phyloP scores from a whole-genome alignment of 805 yeast species.

The Metschnikowia arizonensis region DNA sequence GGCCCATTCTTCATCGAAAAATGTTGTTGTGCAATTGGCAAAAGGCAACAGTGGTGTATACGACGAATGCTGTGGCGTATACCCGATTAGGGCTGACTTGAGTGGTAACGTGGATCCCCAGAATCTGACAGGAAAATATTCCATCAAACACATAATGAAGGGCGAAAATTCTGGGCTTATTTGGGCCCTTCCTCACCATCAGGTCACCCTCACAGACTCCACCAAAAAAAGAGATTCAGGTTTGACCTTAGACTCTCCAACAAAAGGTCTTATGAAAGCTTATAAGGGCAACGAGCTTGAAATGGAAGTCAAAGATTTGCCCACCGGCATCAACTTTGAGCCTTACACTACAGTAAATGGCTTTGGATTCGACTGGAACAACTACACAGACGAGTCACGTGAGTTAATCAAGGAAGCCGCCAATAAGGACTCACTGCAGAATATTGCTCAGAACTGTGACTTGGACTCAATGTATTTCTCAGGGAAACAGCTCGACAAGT shows the following conservation, averaged over 20 bases:
- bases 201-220: slow-evolving; percentile 31
- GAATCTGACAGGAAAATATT: slow-evolving; percentile 24
- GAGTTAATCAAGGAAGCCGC: slow-evolving; percentile 42
- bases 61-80: slow-evolving; percentile 63
- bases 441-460: slow-evolving; percentile 54
- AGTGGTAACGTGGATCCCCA: slow-evolving; percentile 31
- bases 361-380: slow-evolving; percentile 6
- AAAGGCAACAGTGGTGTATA: slow-evolving; percentile 44
- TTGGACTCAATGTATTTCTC: slow-evolving; percentile 85
- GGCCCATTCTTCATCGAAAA: slow-evolving; percentile 19
- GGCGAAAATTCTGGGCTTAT: slow-evolving; percentile 34
- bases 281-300: slow-evolving; percentile 37
- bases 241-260: slow-evolving; percentile 43
- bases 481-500: slow-evolving; percentile 85
- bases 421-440: slow-evolving; percentile 48
- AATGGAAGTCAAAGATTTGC: slow-evolving; percentile 41
- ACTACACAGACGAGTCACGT: slow-evolving; percentile 30
- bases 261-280: slow-evolving; percentile 47
- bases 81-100: slow-evolving; percentile 46
- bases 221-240: slow-evolving; percentile 28
- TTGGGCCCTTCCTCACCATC: slow-evolving; percentile 53
- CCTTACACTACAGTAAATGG: slow-evolving; percentile 50
- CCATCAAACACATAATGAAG: slow-evolving; percentile 25
- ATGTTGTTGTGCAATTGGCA: slow-evolving; percentile 52
- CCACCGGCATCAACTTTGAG: slow-evolving; percentile 40